These are phyloP conservation scores for Stipa capillata DNA, from an alignment of 176 grass and related monocot species.

Conservation along the genomic window DNA sequence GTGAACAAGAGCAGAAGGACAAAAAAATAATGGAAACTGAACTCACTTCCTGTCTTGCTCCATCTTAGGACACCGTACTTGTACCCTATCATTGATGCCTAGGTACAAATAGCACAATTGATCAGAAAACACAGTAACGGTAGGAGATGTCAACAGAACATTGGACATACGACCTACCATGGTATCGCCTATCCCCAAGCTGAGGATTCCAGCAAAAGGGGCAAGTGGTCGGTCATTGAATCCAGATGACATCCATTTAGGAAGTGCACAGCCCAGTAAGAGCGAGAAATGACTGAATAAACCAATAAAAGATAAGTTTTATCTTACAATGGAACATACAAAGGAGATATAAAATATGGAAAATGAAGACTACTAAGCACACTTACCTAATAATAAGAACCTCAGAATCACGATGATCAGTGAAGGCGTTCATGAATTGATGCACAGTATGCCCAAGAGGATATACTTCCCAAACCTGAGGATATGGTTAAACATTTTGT, in stretches of 20 bases:
- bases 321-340: not conserved
- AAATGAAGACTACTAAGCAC: not conserved
- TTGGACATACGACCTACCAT: conserved; percentile 47
- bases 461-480: conserved; percentile 81
- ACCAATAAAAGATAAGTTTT: not conserved
- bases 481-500: conserved; percentile 15
- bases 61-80: conserved; percentile 89
- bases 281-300: conserved; percentile 88
- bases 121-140: not conserved
- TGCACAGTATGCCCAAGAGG: conserved; percentile 68
- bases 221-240: conserved; percentile 80
- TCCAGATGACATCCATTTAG: conserved; percentile 95
- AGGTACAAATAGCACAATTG: not conserved
- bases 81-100: conserved; percentile 96
- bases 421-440: conserved; percentile 99
- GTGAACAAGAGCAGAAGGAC: not conserved
- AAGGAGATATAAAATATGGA: conserved; percentile 6
- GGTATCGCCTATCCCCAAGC: conserved; percentile 98
- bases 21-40: not conserved
- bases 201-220: conserved; percentile 93
- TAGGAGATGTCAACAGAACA: not conserved
- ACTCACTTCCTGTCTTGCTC: conserved; percentile 97
- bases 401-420: conserved; percentile 96
- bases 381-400: conserved; percentile 82
- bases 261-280: conserved; percentile 87